Evolutionary conservation across 2,329 filamentous ascomycete genomes (phyloP).

Genomic region (Lasiodiplodia sp.): DNA sequence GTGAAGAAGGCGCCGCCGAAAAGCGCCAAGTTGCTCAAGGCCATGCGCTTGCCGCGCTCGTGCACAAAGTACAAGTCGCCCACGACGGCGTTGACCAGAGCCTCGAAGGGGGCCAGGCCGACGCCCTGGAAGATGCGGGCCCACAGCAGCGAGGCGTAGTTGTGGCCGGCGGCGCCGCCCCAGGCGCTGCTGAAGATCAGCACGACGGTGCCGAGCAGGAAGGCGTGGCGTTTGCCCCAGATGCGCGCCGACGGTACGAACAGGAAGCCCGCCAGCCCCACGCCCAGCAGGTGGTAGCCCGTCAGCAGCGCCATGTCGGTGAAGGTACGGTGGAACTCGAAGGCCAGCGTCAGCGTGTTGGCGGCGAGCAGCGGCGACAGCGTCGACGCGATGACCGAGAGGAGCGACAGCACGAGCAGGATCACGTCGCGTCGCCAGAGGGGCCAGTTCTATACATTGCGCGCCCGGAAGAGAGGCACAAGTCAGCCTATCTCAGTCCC

Average conservation of each 20-base stretch:
- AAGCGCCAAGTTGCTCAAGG: constrained; percentile 73
- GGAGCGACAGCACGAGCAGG: constrained; percentile 77
- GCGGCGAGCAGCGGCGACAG: constrained; percentile 88
- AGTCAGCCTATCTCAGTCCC: constrained; percentile 4
- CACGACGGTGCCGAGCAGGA: constrained; percentile 77
- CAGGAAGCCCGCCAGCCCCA: constrained; percentile 80
- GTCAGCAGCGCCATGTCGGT: constrained; percentile 83
- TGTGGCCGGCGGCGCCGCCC: constrained; percentile 73
- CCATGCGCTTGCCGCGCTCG: constrained; percentile 86
- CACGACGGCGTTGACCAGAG: constrained; percentile 85
- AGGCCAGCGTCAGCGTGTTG: constrained; percentile 79
- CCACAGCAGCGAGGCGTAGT: constrained; percentile 76
- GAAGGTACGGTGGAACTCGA: constrained; percentile 71
- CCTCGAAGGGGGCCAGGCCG: constrained; percentile 87
- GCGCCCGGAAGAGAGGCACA: background rate
- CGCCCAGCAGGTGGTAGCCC: constrained; percentile 85
- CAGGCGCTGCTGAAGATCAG: constrained; percentile 78
- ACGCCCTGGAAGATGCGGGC: constrained; percentile 87
- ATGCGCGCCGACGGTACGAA: constrained; percentile 88
- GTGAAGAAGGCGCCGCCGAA: constrained; percentile 79
- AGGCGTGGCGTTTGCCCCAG: constrained; percentile 92
- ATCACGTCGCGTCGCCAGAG: constrained; percentile 85
- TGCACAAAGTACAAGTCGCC: constrained; percentile 93
- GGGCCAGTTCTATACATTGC: constrained; percentile 74
- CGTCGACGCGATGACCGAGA: constrained; percentile 82